Evolutionary conservation across 2,329 filamentous ascomycete genomes (phyloP).

Genomic region (Gnomoniopsis sp.): DNA sequence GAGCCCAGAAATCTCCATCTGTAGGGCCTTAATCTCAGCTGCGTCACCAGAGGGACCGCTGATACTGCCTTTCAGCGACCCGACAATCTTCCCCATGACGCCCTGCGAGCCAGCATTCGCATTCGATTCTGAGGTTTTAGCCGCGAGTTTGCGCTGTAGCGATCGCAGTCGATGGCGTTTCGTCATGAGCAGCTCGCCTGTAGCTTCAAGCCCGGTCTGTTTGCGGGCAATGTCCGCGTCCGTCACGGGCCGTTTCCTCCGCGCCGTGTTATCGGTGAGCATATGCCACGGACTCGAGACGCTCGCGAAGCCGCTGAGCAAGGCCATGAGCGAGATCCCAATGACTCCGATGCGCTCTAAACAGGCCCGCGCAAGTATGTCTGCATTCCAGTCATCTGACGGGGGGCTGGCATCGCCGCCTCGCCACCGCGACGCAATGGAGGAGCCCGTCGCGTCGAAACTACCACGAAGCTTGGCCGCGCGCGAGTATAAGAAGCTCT

Average conservation of each 20-base stretch:
- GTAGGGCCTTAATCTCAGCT: constrained; percentile 57
- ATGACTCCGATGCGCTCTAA: constrained; percentile 75
- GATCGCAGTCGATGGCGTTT: constrained; percentile 71
- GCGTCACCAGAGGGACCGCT: constrained; percentile 57
- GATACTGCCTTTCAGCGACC: constrained; percentile 54
- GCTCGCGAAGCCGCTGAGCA: constrained; percentile 86
- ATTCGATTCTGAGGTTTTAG: constrained; percentile 18
- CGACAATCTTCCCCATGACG: constrained; percentile 71
- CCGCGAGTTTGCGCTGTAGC: constrained; percentile 59
- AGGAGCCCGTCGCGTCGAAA: constrained; percentile 30
- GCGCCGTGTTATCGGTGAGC: constrained; percentile 59
- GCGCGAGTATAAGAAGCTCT: constrained; percentile 22
- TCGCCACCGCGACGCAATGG: constrained; percentile 23
- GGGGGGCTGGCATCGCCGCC: constrained; percentile 15
- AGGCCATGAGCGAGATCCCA: constrained; percentile 80
- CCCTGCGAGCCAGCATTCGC: constrained; percentile 41
- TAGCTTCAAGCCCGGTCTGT: constrained; percentile 73
- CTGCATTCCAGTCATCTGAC: constrained; percentile 22
- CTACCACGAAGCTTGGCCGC: constrained; percentile 22
- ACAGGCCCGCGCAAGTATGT: constrained; percentile 48
- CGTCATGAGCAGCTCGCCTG: constrained; percentile 72
- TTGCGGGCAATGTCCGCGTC: constrained; percentile 75
- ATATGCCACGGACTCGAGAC: constrained; percentile 84
- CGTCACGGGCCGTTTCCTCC: constrained; percentile 55
- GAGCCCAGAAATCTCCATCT: constrained; percentile 74